Evolutionary conservation across 192 early-diverging fungal species (phyloP).

Genomic region (Spizellomyces sp.): DNA sequence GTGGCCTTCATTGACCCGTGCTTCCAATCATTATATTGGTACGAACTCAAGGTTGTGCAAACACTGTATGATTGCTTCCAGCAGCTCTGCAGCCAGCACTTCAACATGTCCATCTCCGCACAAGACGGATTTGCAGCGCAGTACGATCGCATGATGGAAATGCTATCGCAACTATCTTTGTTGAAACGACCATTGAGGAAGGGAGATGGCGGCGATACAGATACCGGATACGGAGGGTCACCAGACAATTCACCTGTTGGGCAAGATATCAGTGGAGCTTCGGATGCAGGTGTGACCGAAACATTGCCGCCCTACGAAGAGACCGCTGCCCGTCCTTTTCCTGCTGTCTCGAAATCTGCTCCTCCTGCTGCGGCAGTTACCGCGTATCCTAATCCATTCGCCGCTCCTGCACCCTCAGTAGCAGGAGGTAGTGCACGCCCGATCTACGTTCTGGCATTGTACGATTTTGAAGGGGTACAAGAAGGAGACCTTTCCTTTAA

Average conservation of each 20-base stretch:
- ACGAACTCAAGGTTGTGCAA: slow-evolving; percentile 71
- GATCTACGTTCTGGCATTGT: slow-evolving; percentile 70
- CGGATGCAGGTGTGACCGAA: background rate
- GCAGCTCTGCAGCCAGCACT: slow-evolving; percentile 27
- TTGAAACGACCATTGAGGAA: slow-evolving; percentile 17
- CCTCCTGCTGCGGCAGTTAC: background rate
- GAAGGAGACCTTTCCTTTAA: slow-evolving; percentile 82
- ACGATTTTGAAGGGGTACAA: slow-evolving; percentile 81
- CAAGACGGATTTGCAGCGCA: slow-evolving; percentile 22
- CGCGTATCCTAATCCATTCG: slow-evolving; percentile 11
- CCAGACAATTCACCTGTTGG: slow-evolving; percentile 4
- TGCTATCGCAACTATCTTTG: slow-evolving; percentile 20
- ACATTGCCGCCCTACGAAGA: slow-evolving; percentile 7
- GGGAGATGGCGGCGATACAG: slow-evolving; percentile 6
- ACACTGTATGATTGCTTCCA: slow-evolving; percentile 10
- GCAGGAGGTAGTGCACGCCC: background rate
- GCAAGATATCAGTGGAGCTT: background rate
- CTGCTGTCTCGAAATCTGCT: background rate
- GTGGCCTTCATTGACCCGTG: slow-evolving; percentile 84
- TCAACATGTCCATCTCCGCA: slow-evolving; percentile 23
- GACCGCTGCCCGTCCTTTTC: background rate
- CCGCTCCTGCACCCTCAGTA: background rate
- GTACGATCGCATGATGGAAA: slow-evolving; percentile 15
- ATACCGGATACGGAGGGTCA: slow-evolving; percentile 17
- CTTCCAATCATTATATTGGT: slow-evolving; percentile 79